A percentile compares a stretch with the other conserved stretches of the same genome.
Conservation (phyloP, 83 land plant genomes). For the Thuja plicata region DNA sequence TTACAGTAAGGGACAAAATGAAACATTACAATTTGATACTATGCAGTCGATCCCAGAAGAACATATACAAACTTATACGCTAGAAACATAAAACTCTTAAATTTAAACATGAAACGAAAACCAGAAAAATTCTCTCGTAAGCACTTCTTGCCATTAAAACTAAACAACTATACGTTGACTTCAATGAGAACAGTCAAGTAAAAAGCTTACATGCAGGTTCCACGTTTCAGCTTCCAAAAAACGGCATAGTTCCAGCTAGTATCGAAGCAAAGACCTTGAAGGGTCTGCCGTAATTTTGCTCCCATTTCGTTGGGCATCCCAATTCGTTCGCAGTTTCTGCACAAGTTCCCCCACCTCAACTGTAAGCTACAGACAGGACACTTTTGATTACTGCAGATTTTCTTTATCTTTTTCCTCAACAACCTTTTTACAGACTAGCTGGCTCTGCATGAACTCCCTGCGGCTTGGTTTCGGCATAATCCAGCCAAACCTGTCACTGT, state of each 20-base stretch:
- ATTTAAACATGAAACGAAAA: background rate
- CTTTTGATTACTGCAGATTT: background rate
- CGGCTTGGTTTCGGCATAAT: constrained; percentile 50
- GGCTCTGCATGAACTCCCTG: constrained; percentile 51
- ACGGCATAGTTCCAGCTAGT: constrained; percentile 66
- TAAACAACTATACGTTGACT: background rate
- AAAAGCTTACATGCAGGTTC: constrained; percentile 43
- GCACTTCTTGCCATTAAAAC: background rate
- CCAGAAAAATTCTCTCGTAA: background rate
- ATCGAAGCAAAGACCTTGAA: constrained; percentile 45
- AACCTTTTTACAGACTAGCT: constrained; percentile 30
- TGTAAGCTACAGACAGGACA: background rate
- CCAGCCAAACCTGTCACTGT: constrained; percentile 15
- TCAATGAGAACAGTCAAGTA: background rate
- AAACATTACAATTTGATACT: too few species aligned
- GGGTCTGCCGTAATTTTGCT: constrained; percentile 30
- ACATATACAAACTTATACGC: background rate
- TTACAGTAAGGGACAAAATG: background rate
- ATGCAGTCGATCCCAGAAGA: too few species aligned
- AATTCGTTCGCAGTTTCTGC: background rate
- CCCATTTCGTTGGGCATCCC: constrained; percentile 10
- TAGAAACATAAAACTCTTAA: background rate
- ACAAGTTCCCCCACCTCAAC: background rate
- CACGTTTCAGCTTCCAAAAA: constrained; percentile 58
- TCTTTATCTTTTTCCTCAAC: background rate